Evolutionary conservation across 208 protist genomes (phyloP).

Genomic region (Polymyxa betae): DNA sequence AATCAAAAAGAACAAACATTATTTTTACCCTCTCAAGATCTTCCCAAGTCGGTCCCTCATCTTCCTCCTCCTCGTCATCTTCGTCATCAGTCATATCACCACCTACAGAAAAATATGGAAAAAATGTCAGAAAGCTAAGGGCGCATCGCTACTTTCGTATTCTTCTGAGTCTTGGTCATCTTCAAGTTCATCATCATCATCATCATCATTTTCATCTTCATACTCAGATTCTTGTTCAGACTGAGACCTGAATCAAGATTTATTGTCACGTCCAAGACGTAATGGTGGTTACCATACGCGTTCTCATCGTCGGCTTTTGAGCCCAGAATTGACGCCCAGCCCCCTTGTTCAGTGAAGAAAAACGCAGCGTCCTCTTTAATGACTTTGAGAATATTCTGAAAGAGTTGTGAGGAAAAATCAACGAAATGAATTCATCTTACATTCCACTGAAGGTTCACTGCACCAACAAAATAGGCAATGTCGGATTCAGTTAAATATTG

Average conservation of each 20-base stretch:
- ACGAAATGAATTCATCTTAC: not conserved
- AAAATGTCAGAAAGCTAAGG: not conserved
- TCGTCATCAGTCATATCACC: slow-evolving; percentile 15
- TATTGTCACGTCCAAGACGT: not conserved
- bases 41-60: slow-evolving; percentile 21
- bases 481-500: slow-evolving; percentile 35
- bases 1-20: not conserved
- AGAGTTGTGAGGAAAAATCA: not conserved
- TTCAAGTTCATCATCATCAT: slow-evolving; percentile 13
- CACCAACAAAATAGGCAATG: slow-evolving; percentile 31
- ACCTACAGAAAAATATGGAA: not conserved
- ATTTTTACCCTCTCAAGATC: not conserved
- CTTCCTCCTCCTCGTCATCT: slow-evolving; percentile 10
- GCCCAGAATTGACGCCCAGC: slow-evolving; percentile 28
- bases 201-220: slow-evolving; percentile 21
- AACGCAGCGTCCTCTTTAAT: slow-evolving; percentile 44
- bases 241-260: not conserved
- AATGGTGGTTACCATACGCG: not conserved
- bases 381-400: slow-evolving; percentile 12
- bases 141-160: not conserved
- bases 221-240: slow-evolving; percentile 18
- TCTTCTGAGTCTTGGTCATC: slow-evolving; percentile 22
- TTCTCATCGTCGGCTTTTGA: slow-evolving; percentile 15
- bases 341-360: slow-evolving; percentile 51
- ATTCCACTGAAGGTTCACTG: slow-evolving; percentile 19